Evolutionary conservation across 306 rosid species (phyloP), one percentile per base, ranked within the genome.

Genomic region (Prosopis cineraria): DNA sequence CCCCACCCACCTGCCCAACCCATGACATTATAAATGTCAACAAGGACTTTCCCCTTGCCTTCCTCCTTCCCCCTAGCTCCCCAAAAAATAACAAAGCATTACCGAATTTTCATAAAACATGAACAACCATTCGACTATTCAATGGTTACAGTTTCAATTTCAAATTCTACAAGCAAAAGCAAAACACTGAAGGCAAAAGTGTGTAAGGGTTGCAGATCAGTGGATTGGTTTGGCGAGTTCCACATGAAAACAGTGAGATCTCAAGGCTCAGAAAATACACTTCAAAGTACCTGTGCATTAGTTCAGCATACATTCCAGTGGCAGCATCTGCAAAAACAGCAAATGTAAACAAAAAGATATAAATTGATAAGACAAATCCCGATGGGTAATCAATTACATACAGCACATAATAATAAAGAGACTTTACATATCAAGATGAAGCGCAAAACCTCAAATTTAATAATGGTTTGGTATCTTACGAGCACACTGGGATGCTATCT

Each of bases 401-500:
- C 68, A 12, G 30, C 50, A 10, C 11, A 17, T 56, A 24, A 20
- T 2, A 22, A 5, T 22, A 66, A 72, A 67, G 47, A 43, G 22
- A 16, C 22, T 55, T 41, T 34, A 48, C 64, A 62, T 14, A 43
- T 53, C 43, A 44, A 74, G 52, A 40, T 40, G 22, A 78, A 72
- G 30, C 63, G 36, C 27, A 64, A 47, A 25, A 68, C 6, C 14
- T 60, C 24, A 29, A 70, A 56, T 50, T 55, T 14, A 44, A 77
- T 36, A 76, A 3, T 31, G 39, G 76, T 76, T 77, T 20, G 40
- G 66, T 62, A 80, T 84, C 91, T 88, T 89, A 94, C 97, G 98
- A 83, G 98, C 97, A 85, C 97, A 94, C 79, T 94, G 98, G 44
- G 98, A 94, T 65, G 97, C 98, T 66, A 94, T 90, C 85, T 94